phyloP scores from a whole-genome alignment of 192 early-diverging fungal species.

The Coemansia sp. region DNA sequence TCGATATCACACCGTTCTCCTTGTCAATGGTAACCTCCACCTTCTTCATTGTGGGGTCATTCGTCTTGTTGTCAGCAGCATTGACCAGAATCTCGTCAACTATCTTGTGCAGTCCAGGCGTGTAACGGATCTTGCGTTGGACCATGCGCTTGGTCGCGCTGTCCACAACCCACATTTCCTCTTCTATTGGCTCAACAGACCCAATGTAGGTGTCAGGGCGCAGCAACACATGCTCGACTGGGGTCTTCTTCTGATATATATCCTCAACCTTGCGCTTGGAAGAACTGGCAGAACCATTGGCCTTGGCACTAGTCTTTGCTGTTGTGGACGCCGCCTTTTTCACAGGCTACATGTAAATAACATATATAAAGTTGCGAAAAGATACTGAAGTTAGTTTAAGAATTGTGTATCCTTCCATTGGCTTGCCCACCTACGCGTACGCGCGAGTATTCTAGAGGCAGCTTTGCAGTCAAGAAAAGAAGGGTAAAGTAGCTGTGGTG shows the following conservation, averaged over 20 bases:
- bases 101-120: constrained; percentile 95
- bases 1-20: constrained; percentile 74
- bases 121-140: constrained; percentile 68
- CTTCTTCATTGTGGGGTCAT: constrained; percentile 82
- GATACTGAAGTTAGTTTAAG: neutral
- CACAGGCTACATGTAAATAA: constrained; percentile 28
- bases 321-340: constrained; percentile 23
- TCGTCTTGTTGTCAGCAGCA: constrained; percentile 90
- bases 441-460: neutral
- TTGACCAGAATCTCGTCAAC: constrained; percentile 98
- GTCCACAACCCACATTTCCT: constrained; percentile 86
- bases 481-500: neutral
- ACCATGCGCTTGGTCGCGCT: constrained; percentile 60
- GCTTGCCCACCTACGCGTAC: neutral
- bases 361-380: neutral
- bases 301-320: constrained; percentile 21
- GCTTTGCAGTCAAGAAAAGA: neutral
- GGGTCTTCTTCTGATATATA: constrained; percentile 94
- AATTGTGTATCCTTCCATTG: neutral
- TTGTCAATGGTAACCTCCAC: constrained; percentile 87
- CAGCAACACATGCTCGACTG: constrained; percentile 91
- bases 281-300: constrained; percentile 8
- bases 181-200: constrained; percentile 77
- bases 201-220: constrained; percentile 97
- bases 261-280: constrained; percentile 66